These are phyloP conservation scores for Diaporthe destruens DNA, from an alignment of 2,329 filamentous ascomycete species.

Conservation along the genomic window DNA sequence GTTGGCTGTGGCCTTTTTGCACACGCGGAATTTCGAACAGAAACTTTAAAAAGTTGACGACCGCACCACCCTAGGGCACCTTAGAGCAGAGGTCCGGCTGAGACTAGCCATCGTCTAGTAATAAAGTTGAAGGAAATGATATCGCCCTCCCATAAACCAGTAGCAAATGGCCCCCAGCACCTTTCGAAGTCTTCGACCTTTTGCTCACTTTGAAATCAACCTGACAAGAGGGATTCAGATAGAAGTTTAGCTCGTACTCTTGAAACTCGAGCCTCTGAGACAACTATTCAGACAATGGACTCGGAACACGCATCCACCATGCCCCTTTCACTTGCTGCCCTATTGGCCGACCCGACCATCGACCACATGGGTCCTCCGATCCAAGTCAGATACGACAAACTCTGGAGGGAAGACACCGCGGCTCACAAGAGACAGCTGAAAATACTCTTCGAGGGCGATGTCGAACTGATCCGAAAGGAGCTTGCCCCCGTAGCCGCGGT, in stretches of 20 bases:
- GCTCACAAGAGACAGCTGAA: rapidly evolving
- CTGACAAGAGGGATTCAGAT: too few relatives aligned
- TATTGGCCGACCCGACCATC: background rate
- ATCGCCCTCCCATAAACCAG: background rate
- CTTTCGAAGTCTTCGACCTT: too few relatives aligned
- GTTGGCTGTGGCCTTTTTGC: too few relatives aligned
- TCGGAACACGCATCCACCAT: too few relatives aligned
- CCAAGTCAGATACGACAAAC: background rate
- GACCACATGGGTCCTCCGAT: background rate
- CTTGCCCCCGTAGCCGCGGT: background rate
- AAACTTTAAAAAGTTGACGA: too few relatives aligned
- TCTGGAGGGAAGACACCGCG: background rate
- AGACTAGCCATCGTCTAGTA: background rate
- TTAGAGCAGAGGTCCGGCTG: background rate
- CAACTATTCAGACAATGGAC: too few relatives aligned
- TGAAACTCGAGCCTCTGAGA: too few relatives aligned
- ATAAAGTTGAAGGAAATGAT: background rate
- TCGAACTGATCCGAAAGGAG: background rate
- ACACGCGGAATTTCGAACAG: background rate
- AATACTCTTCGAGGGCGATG: background rate
- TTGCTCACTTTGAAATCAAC: too few relatives aligned
- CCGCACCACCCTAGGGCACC: background rate
- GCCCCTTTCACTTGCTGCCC: background rate
- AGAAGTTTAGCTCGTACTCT: too few relatives aligned
- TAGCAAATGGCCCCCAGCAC: too few relatives aligned